These are phyloP conservation scores for Helenozyma rhizophorensis DNA, from an alignment of 805 yeast species.

Conservation along the genomic window DNA sequence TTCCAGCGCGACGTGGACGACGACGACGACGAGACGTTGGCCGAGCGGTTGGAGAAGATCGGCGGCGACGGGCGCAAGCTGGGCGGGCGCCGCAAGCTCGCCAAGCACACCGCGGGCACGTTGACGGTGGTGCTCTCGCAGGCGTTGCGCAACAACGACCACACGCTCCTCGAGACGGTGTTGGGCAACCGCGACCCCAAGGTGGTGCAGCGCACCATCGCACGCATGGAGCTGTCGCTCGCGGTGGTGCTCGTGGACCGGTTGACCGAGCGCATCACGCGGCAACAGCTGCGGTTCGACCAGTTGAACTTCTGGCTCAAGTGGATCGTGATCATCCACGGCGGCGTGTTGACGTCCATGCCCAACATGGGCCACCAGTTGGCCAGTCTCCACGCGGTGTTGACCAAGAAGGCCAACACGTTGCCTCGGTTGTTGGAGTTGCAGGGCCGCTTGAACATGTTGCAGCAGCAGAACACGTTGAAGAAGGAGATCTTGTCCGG, in stretches of 20 bases:
- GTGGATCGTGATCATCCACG: conserved; percentile 53
- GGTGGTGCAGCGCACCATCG: conserved; percentile 46
- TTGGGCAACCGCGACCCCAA: conserved; percentile 51
- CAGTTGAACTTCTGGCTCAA: conserved; percentile 52
- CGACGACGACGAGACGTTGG: conserved; percentile 43
- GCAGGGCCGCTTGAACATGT: conserved; percentile 46
- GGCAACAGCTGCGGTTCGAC: conserved; percentile 48
- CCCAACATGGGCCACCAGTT: conserved; percentile 42
- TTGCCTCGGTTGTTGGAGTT: conserved; percentile 49
- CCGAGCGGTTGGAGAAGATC: conserved; percentile 48
- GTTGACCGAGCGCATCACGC: conserved; percentile 47
- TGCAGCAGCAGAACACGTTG: conserved; percentile 40
- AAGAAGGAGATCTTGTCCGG: conserved; percentile 35
- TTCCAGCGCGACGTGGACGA: conserved; percentile 49
- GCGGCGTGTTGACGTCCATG: conserved; percentile 44
- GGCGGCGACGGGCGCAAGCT: conserved; percentile 19
- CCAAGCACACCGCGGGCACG: conserved; percentile 53
- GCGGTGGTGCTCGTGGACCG: conserved; percentile 49
- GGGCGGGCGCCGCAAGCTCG: conserved; percentile 37
- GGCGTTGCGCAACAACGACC: conserved; percentile 84
- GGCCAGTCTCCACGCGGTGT: conserved; percentile 43
- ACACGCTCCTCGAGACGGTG: conserved; percentile 79
- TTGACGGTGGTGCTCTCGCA: conserved; percentile 82
- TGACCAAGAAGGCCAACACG: conserved; percentile 45
- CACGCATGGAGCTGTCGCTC: conserved; percentile 44